These are phyloP conservation scores for Megacollybia marginata DNA, from an alignment of 768 basidiomycete genomes.

Conservation along the genomic window DNA sequence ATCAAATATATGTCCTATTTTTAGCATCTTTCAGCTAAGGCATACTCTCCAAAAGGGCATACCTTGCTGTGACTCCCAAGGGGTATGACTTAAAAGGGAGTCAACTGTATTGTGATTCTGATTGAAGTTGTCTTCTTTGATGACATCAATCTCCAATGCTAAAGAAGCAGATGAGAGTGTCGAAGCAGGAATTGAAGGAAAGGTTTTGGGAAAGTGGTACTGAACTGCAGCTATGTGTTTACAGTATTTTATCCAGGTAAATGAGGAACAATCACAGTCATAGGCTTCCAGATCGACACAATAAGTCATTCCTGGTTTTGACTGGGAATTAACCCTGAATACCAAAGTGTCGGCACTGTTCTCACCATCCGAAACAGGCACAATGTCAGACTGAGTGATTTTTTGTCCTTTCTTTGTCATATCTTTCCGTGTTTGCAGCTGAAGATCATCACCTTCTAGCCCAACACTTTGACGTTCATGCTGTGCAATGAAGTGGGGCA, in stretches of 20 bases:
- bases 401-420: not conserved
- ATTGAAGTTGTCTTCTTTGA: not conserved
- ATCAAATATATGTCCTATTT: too few species aligned
- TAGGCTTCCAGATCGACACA: not conserved
- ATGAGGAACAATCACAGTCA: not conserved
- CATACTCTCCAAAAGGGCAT: too few species aligned
- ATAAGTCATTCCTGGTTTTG: not conserved
- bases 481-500: not conserved
- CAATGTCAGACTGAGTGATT: too few species aligned
- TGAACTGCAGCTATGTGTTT: not conserved
- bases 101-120: not conserved
- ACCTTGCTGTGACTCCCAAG: too few species aligned
- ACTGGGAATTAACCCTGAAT: not conserved
- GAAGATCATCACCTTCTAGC: not conserved
- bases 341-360: not conserved
- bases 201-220: not conserved
- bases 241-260: not conserved
- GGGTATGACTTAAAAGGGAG: too few species aligned
- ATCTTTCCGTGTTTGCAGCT: not conserved
- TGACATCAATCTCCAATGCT: too few species aligned
- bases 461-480: not conserved
- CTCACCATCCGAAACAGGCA: too few species aligned
- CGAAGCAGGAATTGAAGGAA: not conserved
- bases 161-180: not conserved
- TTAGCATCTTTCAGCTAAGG: too few species aligned